phyloP scores from a whole-genome alignment of 2,329 filamentous ascomycete genomes.

The Penicillium janthinellum region DNA sequence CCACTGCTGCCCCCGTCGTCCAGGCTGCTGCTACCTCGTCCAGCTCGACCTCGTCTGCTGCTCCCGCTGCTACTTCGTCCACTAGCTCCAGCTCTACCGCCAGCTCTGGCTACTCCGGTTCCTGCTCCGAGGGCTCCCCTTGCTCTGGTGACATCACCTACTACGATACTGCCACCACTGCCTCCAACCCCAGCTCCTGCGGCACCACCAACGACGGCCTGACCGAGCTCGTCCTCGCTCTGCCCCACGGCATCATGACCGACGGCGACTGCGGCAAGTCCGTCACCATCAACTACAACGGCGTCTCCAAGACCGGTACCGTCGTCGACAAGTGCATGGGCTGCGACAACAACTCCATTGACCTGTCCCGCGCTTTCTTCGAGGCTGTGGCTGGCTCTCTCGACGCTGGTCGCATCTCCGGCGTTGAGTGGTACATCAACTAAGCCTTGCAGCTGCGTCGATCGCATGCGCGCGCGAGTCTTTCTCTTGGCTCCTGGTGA shows the following conservation, averaged over 20 bases:
- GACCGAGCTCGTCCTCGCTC: slow-evolving; percentile 66
- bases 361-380: slow-evolving; percentile 63
- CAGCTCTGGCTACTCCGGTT: slow-evolving; percentile 25
- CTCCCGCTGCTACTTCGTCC: slow-evolving; percentile 6
- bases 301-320: slow-evolving; percentile 59
- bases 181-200: slow-evolving; percentile 54
- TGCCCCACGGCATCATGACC: slow-evolving; percentile 65
- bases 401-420: slow-evolving; percentile 44
- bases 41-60: slow-evolving; percentile 7
- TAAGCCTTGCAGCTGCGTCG: slow-evolving; percentile 27
- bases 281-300: slow-evolving; percentile 64
- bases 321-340: slow-evolving; percentile 77
- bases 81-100: slow-evolving; percentile 11
- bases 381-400: slow-evolving; percentile 45
- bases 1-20: slow-evolving; percentile 1
- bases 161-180: slow-evolving; percentile 68
- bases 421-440: slow-evolving; percentile 46
- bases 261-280: slow-evolving; percentile 72
- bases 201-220: slow-evolving; percentile 62
- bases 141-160: slow-evolving; percentile 70
- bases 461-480: slow-evolving; percentile 15
- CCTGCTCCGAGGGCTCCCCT: slow-evolving; percentile 30
- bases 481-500: neutral
- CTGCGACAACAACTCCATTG: slow-evolving; percentile 60
- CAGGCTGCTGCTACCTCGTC: neutral